Evolutionary conservation across 169 alveolate genomes (phyloP), one percentile per base, ranked within the genome.

Genomic region (Plasmodium reichenowi): DNA sequence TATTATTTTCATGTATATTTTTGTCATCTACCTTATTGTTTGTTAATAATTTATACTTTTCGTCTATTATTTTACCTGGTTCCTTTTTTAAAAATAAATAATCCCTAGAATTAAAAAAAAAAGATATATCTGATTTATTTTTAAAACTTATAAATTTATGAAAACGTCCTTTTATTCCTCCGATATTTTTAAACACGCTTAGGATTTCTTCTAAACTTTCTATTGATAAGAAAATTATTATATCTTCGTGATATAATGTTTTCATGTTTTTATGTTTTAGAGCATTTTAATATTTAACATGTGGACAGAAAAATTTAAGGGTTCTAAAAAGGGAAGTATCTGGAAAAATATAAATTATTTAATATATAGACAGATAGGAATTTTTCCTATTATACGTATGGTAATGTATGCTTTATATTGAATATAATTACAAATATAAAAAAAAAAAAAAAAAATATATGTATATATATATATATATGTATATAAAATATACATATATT

Each of bases 181-280:
- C 15, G 24, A 43, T 63, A 59, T 64, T 67, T 15, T 80, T 66
- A 80, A 80, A 67, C 52, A 59, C 7, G 12, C 20, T 59, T 45
- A 50, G 10, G 50, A 80, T 80, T 38, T 48, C 72, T 71, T 80
- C 83, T 60, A 80, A 32, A 58, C n/a, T 48, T 66, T 58, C 80
- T 20, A 67, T 80, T 58, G 89, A 67, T 47, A 80, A 67, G 54
- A 67, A 80, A 32, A 80, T 9, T 66, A 29, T 24, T 12, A 80
- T 58, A 4, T 80, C 89, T 59, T 80, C 72, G 50, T 32, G 80
- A 38, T 80, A 80, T 20, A 10, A 15, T 3, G n/a, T 80, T 52
- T 48, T 62, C 89, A 80, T 67, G 6, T 7, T 52, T 1, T 52
- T 4, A 52, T 52, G 20, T 52, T 13, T 10, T 12, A 12, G n/a